A percentile compares a stretch with the other conserved stretches of the same genome.
phyloP scores from a whole-genome alignment of 768 basidiomycete genomes.

The Pleurotus pulmonarius region DNA sequence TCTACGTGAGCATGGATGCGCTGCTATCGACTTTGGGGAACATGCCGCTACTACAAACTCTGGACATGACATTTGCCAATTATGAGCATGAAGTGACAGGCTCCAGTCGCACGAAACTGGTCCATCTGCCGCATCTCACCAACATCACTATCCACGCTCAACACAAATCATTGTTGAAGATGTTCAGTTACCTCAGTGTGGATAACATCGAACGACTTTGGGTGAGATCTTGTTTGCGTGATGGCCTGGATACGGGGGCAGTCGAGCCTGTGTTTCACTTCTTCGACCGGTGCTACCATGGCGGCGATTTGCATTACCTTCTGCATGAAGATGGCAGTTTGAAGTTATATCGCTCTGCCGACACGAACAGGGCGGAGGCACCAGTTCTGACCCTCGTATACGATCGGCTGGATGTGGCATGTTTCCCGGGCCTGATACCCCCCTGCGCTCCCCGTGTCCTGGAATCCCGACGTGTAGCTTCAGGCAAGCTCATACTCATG shows the following conservation, averaged over 20 bases:
- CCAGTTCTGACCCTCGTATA: neutral
- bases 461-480: too few species aligned
- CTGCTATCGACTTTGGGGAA: neutral
- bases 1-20: neutral
- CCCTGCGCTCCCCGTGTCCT: too few species aligned
- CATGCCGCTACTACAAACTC: neutral
- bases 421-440: too few species aligned
- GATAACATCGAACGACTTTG: neutral
- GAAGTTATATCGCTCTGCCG: neutral
- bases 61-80: neutral
- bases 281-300: neutral
- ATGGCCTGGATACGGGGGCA: neutral
- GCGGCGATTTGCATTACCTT: neutral
- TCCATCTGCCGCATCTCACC: neutral
- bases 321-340: neutral
- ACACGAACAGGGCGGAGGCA: neutral
- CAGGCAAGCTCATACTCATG: too few species aligned
- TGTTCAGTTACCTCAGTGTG: neutral
- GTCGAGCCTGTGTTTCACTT: neutral
- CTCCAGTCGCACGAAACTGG: neutral
- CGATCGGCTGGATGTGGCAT: too few species aligned
- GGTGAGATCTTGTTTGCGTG: neutral
- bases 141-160: too few species aligned
- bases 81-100: neutral
- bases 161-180: neutral